Evolutionary conservation across 2,329 filamentous ascomycete genomes (phyloP), one percentile per base, ranked within the genome.

Genomic region (Penicillium expansum): DNA sequence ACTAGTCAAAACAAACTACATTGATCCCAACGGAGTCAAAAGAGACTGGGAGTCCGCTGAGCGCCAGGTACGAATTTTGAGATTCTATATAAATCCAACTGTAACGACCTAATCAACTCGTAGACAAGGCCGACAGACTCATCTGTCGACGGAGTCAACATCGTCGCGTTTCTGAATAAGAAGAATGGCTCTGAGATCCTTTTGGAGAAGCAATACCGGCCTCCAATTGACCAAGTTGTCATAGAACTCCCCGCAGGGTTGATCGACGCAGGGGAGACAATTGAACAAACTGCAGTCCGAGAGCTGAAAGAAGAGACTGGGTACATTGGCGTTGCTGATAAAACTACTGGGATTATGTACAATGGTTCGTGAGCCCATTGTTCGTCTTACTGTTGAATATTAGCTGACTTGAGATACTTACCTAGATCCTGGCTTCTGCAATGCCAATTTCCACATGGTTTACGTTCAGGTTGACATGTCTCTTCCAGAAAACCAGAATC

Each of bases 381-480:
- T 11, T 18, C 18, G 1, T 30, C 20, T 18, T 11, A 8, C 16
- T 32, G n/a, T 10, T 29, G 39, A 9, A 20, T 10, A 16, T 24
- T 30, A 20, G 10, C 42, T 56, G 27, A 56, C 29, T 20, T 20
- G 10, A 4, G 4, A 52, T 51, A n/a, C 10, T 8, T 37, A 10
- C 20, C 3, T 38, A 77, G 77, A 80, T 64, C 77, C 77, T 4
- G 77, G 77, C 4, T 77, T 80, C 55, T 78, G 75, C 62, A 79
- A 79, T 56, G 77, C 77, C 13, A 79, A 79, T 62, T 70, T 78
- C 22, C 77, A 78, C 57, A 77, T 79, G 74, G 84, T 92, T 10
- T 88, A 92, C 68, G 83, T 92, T 42, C 82, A 79, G 1, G 83
- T 93, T 62, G 88, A 92, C 71, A 83, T 89, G 80, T 80, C 76